phyloP scores from a whole-genome alignment of 345 rosid species.

The Adansonia digitata region DNA sequence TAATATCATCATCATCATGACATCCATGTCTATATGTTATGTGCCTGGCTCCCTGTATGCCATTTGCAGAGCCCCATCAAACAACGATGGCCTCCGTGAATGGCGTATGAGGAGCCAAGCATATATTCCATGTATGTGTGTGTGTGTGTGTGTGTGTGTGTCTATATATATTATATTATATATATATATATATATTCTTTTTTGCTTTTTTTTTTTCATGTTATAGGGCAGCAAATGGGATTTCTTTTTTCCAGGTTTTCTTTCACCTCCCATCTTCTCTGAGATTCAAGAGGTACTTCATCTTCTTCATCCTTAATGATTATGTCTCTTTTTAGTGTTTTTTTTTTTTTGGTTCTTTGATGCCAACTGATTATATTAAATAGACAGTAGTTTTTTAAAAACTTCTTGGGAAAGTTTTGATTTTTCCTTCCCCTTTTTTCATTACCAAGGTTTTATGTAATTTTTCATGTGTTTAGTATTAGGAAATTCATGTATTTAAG shows the following conservation, averaged over 20 bases:
- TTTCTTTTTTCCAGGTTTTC: background rate
- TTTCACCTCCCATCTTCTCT: background rate
- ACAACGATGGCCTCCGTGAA: constrained; percentile 60
- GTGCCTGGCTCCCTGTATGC: constrained; percentile 99
- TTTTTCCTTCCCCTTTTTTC: too few species aligned
- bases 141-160: too few species aligned
- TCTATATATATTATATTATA: too few species aligned
- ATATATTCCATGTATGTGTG: constrained; percentile 29
- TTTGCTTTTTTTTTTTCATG: constrained; percentile 5
- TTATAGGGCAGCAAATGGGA: too few species aligned
- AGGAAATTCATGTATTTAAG: too few species aligned
- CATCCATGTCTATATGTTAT: constrained; percentile 32
- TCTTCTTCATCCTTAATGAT: background rate
- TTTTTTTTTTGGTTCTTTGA: background rate
- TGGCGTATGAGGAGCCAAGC: constrained; percentile 99
- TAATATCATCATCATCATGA: background rate
- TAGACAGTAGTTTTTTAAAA: too few species aligned
- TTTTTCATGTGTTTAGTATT: too few species aligned
- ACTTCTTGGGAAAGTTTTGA: too few species aligned
- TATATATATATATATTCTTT: background rate
- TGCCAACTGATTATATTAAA: too few species aligned
- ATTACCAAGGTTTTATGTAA: too few species aligned
- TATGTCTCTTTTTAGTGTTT: background rate
- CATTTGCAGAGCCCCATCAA: constrained; percentile 67
- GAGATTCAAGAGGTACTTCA: background rate